Percentiles rank a stretch among this genome's conserved stretches.
Conservation (phyloP, 805 yeast species). For the Teunomyces lycoperdinae region DNA sequence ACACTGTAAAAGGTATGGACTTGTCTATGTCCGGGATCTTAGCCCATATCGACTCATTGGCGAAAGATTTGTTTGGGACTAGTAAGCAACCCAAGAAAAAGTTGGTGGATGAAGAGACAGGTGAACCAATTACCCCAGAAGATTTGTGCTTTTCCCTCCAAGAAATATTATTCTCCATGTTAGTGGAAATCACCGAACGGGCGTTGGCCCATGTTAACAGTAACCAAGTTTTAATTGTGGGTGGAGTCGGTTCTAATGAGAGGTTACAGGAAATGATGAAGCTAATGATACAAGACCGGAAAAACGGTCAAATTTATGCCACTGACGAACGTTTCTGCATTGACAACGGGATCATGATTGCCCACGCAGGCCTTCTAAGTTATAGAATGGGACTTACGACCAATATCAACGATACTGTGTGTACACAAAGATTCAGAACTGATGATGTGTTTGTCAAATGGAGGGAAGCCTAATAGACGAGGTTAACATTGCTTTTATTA, state of each 20-base stretch:
- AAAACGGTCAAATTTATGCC: conserved; percentile 81
- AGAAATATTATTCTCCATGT: conserved; percentile 90
- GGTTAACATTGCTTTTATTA: neutral
- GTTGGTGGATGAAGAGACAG: conserved; percentile 38
- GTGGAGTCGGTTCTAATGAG: conserved; percentile 97
- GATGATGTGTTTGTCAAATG: conserved; percentile 89
- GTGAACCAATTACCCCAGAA: conserved; percentile 64
- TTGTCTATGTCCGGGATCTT: conserved; percentile 93
- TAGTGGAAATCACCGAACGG: conserved; percentile 95
- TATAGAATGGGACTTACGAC: conserved; percentile 76
- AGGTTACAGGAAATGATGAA: conserved; percentile 95
- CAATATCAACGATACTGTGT: conserved; percentile 66
- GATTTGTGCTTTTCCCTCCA: conserved; percentile 93
- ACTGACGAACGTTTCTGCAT: conserved; percentile 97
- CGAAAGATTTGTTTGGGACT: conserved; percentile 60
- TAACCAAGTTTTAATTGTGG: conserved; percentile 87
- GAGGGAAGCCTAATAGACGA: conserved; percentile 57
- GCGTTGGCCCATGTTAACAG: conserved; percentile 97
- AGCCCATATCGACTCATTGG: conserved; percentile 78
- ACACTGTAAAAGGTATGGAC: conserved; percentile 99
- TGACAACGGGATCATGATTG: conserved; percentile 98
- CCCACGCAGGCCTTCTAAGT: conserved; percentile 91
- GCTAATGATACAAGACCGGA: conserved; percentile 83
- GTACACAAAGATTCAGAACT: conserved; percentile 91
- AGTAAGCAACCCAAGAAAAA: conserved; percentile 31